These are phyloP conservation scores for Pseudogymnoascus sp. DNA, from an alignment of 2,329 filamentous ascomycete genomes.

Conservation along the genomic window DNA sequence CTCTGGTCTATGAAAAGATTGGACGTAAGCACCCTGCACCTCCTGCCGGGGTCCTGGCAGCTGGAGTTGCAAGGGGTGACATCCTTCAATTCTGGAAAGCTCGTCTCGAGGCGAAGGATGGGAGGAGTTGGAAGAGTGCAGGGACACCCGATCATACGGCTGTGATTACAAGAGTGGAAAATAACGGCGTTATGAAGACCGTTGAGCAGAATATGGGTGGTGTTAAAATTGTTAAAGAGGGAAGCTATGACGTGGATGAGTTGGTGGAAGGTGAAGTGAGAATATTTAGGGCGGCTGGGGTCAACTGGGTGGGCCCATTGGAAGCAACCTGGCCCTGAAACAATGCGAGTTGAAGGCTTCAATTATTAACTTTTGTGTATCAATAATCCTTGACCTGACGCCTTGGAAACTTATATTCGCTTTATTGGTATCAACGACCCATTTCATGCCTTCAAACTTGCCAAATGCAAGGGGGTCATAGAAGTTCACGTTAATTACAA, in stretches of 20 bases:
- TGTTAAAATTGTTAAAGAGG: slow-evolving; percentile 24
- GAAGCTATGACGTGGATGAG: slow-evolving; percentile 23
- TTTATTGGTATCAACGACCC: neutral
- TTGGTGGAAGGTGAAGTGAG: slow-evolving; percentile 26
- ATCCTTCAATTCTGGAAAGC: slow-evolving; percentile 28
- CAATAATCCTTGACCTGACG: neutral
- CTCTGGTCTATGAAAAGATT: slow-evolving; percentile 25
- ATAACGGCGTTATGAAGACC: slow-evolving; percentile 23
- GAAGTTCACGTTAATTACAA: neutral
- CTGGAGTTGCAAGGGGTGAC: slow-evolving; percentile 27
- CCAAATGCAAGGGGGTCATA: neutral
- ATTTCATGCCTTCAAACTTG: neutral
- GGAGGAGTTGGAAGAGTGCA: slow-evolving; percentile 20
- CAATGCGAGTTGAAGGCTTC: neutral
- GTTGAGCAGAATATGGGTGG: slow-evolving; percentile 29
- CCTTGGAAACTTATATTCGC: neutral
- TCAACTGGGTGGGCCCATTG: slow-evolving; percentile 23
- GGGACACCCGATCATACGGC: slow-evolving; percentile 29
- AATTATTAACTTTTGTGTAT: neutral
- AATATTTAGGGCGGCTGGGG: slow-evolving; percentile 26
- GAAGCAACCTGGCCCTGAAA: slow-evolving; percentile 21
- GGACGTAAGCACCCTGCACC: slow-evolving; percentile 18
- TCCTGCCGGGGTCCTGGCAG: slow-evolving; percentile 19
- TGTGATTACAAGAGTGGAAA: slow-evolving; percentile 24
- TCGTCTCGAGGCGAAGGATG: slow-evolving; percentile 23